Evolutionary conservation across 805 yeast genomes (phyloP).

Genomic region (Metschnikowia bowlesiae): DNA sequence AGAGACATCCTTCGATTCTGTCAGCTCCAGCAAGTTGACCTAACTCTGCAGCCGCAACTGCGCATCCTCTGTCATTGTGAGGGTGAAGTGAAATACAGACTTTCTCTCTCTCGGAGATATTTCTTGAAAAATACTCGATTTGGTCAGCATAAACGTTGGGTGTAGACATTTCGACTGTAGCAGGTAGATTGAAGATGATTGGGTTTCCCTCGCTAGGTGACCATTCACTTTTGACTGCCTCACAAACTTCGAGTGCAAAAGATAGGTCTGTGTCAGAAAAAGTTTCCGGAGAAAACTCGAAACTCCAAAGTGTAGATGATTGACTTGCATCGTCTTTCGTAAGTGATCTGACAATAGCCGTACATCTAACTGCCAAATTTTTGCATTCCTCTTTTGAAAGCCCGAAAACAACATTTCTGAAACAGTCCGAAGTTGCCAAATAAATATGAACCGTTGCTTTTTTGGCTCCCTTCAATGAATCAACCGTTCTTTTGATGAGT

Average conservation of each 20-base stretch:
- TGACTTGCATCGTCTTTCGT: slow-evolving; percentile 64
- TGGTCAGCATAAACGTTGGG: slow-evolving; percentile 85
- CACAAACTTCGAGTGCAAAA: slow-evolving; percentile 61
- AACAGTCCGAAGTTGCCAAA: slow-evolving; percentile 70
- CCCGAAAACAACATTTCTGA: slow-evolving; percentile 67
- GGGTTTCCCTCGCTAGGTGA: slow-evolving; percentile 60
- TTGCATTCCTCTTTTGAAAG: slow-evolving; percentile 56
- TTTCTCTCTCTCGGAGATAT: slow-evolving; percentile 61
- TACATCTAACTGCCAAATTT: slow-evolving; percentile 56
- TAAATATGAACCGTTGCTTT: slow-evolving; percentile 73
- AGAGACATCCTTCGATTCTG: slow-evolving; percentile 79
- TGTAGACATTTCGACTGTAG: slow-evolving; percentile 77
- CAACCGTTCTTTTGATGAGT: slow-evolving; percentile 66
- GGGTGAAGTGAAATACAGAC: slow-evolving; percentile 76
- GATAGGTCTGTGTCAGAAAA: slow-evolving; percentile 68
- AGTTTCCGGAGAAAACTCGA: slow-evolving; percentile 78
- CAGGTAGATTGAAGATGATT: slow-evolving; percentile 77
- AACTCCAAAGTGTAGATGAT: slow-evolving; percentile 60
- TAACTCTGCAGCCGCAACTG: slow-evolving; percentile 83
- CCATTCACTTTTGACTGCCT: slow-evolving; percentile 75
- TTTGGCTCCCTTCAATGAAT: slow-evolving; percentile 68
- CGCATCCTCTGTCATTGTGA: slow-evolving; percentile 84
- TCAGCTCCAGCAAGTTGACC: slow-evolving; percentile 85
- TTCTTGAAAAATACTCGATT: slow-evolving; percentile 65
- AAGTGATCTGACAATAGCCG: slow-evolving; percentile 57